These are phyloP conservation scores for Tolypocladium ophioglossoides DNA, from an alignment of 2,329 filamentous ascomycete genomes.

Conservation along the genomic window DNA sequence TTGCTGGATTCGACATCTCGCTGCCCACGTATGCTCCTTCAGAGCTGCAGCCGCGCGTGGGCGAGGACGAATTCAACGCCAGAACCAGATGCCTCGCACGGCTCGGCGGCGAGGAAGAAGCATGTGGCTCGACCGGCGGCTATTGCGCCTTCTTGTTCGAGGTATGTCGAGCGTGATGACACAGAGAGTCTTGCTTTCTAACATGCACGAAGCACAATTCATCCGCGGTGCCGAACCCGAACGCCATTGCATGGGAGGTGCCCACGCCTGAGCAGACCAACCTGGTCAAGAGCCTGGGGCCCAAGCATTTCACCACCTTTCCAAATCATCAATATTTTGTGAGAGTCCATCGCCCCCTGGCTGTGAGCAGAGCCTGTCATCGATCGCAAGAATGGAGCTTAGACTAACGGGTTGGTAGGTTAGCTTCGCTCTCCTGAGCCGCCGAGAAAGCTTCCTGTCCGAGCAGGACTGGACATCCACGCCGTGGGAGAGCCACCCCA, in stretches of 20 bases:
- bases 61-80: conserved; percentile 27
- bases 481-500: conserved; percentile 42
- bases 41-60: conserved; percentile 24
- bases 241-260: conserved; percentile 27
- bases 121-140: conserved; percentile 22
- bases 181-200: not conserved
- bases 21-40: conserved; percentile 27
- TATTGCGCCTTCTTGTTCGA: conserved; percentile 44
- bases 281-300: conserved; percentile 30
- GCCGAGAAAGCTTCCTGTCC: conserved; percentile 39
- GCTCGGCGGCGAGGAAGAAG: conserved; percentile 21
- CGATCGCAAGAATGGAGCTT: not conserved
- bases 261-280: conserved; percentile 22
- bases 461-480: conserved; percentile 38
- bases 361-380: conserved; percentile 27
- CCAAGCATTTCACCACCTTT: conserved; percentile 36
- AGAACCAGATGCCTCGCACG: conserved; percentile 33
- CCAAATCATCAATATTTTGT: conserved; percentile 49
- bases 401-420: conserved; percentile 21
- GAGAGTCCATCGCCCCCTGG: conserved; percentile 41
- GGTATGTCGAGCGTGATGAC: conserved; percentile 21
- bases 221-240: conserved; percentile 27
- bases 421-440: conserved; percentile 36
- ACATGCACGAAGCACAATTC: conserved; percentile 30
- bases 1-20: conserved; percentile 23